These are phyloP conservation scores for Cicer judaicum DNA, from an alignment of 306 rosid species.

Conservation along the genomic window DNA sequence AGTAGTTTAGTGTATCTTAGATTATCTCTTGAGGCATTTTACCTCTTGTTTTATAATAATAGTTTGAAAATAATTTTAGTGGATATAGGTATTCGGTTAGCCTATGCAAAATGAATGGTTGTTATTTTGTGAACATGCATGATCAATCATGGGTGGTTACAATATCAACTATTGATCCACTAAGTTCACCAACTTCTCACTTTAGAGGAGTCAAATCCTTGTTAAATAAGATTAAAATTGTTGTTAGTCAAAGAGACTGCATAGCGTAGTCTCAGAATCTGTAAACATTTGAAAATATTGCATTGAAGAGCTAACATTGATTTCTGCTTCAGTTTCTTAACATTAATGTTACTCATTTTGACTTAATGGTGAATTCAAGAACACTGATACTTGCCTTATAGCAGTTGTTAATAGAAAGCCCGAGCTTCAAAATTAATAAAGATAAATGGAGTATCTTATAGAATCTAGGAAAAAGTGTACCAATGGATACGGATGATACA, in stretches of 20 bases:
- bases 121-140: too few relatives aligned
- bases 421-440: slow-evolving; percentile 27
- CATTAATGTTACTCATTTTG: slow-evolving; percentile 18
- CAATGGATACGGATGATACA: slow-evolving; percentile 70
- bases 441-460: slow-evolving; percentile 28
- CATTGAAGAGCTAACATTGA: not conserved
- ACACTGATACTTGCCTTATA: slow-evolving; percentile 27
- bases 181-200: too few relatives aligned
- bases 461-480: slow-evolving; percentile 58
- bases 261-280: not conserved
- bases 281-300: slow-evolving; percentile 33
- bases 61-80: slow-evolving; percentile 21
- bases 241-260: slow-evolving; percentile 6
- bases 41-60: slow-evolving; percentile 5
- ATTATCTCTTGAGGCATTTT: not conserved
- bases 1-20: not conserved
- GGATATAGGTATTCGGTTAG: slow-evolving; percentile 1
- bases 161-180: too few relatives aligned
- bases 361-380: slow-evolving; percentile 31
- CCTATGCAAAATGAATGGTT: slow-evolving; percentile 30
- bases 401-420: slow-evolving; percentile 26
- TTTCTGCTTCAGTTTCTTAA: slow-evolving; percentile 18
- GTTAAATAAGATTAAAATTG: slow-evolving; percentile 18
- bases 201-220: too few relatives aligned
- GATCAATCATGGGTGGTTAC: too few relatives aligned